A percentile compares a stretch with the other conserved stretches of the same genome.
phyloP scores from a whole-genome alignment of 1,284 basidiomycete species.

The Sutorius eximius region DNA sequence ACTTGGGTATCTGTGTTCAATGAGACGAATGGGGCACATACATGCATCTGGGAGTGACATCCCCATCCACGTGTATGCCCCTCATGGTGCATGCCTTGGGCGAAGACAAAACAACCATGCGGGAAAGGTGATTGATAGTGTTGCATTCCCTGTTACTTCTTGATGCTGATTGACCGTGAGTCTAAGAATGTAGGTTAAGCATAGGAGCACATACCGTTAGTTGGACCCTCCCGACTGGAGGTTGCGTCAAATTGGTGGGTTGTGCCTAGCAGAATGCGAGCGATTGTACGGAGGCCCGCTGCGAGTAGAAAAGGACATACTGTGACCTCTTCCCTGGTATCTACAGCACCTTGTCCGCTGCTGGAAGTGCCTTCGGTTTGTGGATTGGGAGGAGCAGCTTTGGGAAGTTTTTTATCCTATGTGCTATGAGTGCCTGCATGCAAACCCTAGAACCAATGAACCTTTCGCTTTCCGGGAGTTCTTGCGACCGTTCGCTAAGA shows the following conservation, averaged over 20 bases:
- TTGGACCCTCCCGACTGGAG: neutral
- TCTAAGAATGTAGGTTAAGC: too few species aligned
- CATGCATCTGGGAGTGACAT: neutral
- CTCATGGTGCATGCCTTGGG: neutral
- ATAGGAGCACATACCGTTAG: neutral
- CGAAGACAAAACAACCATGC: neutral
- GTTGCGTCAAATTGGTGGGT: neutral
- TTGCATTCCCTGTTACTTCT: neutral
- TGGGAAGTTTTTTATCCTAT: neutral
- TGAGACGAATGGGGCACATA: neutral
- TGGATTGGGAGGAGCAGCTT: neutral
- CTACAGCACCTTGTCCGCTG: neutral
- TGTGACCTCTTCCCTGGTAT: too few species aligned
- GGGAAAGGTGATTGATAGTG: neutral
- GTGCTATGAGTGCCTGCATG: neutral
- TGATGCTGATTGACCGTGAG: neutral
- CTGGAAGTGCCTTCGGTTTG: neutral
- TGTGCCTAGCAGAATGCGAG: neutral
- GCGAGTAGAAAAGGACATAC: neutral
- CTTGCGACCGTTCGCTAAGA: neutral
- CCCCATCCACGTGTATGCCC: neutral
- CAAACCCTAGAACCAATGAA: neutral
- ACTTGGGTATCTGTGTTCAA: too few species aligned
- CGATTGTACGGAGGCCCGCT: neutral
- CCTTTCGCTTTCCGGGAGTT: neutral